Percentiles rank a stretch among this genome's conserved stretches.
These are phyloP conservation scores for Wickerhamiella alocasiicola DNA, from an alignment of 805 yeast genomes.

Conservation along the genomic window DNA sequence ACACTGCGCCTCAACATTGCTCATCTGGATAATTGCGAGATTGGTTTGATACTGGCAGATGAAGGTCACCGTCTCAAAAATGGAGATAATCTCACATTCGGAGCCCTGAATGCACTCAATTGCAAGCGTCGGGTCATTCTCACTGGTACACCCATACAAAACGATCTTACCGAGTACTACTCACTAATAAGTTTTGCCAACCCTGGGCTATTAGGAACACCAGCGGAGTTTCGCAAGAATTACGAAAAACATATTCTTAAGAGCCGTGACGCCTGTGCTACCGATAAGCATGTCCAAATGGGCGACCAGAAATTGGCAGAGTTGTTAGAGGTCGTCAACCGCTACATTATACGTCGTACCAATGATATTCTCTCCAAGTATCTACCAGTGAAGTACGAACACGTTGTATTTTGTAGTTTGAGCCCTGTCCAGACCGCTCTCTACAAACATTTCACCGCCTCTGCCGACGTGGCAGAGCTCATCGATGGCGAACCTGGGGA, in stretches of 20 bases:
- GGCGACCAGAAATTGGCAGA: conserved; percentile 63
- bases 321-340: conserved; percentile 64
- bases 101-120: conserved; percentile 68
- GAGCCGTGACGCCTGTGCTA: conserved; percentile 83
- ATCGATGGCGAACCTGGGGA: conserved; percentile 28
- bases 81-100: conserved; percentile 85
- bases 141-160: conserved; percentile 95
- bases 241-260: conserved; percentile 68
- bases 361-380: conserved; percentile 90
- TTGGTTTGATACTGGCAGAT: conserved; percentile 77
- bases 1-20: conserved; percentile 79
- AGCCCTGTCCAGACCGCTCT: conserved; percentile 63
- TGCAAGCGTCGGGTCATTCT: conserved; percentile 83
- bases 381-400: conserved; percentile 90
- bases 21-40: conserved; percentile 57
- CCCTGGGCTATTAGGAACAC: conserved; percentile 82
- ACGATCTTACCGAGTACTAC: conserved; percentile 87
- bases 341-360: conserved; percentile 86
- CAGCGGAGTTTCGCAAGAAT: conserved; percentile 70
- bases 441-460: conserved; percentile 61
- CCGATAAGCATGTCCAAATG: conserved; percentile 56
- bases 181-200: conserved; percentile 84
- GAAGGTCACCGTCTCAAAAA: conserved; percentile 77
- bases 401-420: conserved; percentile 82
- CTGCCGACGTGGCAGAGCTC: conserved; percentile 61